Percentiles rank a stretch among this genome's conserved stretches.
phyloP scores from a whole-genome alignment of 345 rosid genomes.

The Gossypium arboreum region DNA sequence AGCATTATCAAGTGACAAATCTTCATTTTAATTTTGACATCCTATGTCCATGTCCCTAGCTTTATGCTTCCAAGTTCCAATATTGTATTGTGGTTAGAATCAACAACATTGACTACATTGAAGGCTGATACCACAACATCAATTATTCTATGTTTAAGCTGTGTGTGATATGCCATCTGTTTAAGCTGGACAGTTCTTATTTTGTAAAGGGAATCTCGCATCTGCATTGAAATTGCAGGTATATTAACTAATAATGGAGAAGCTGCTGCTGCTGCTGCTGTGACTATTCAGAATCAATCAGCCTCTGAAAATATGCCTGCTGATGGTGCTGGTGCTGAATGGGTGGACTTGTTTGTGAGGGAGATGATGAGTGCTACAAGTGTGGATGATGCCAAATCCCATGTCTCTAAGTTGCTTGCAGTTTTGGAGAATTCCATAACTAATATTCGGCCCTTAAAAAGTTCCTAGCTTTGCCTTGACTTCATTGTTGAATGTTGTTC shows the following conservation, averaged over 20 bases:
- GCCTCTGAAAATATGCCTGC: constrained; percentile 34
- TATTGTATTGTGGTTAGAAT: neutral
- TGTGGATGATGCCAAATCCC: constrained; percentile 64
- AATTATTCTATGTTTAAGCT: neutral
- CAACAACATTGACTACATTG: neutral
- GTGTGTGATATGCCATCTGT: neutral
- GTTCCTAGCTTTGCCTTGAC: too few relatives aligned
- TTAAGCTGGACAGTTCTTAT: neutral
- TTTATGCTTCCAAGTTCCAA: neutral
- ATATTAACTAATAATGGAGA: constrained; percentile 22
- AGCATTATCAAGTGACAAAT: neutral
- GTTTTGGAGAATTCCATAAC: constrained; percentile 46
- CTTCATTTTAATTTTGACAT: neutral
- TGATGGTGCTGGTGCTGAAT: constrained; percentile 66
- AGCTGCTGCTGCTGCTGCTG: constrained; percentile 17
- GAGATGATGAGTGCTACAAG: constrained; percentile 56
- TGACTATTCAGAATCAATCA: constrained; percentile 18
- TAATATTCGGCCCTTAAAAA: too few relatives aligned
- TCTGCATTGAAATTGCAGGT: constrained; percentile 17
- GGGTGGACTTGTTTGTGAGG: constrained; percentile 78
- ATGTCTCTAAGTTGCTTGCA: constrained; percentile 61
- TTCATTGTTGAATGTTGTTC: too few relatives aligned
- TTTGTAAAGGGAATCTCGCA: neutral
- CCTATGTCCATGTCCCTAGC: neutral
- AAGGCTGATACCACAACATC: neutral